These are phyloP conservation scores for Fusarium nodosum DNA, from an alignment of 2,329 filamentous ascomycete species.

Conservation along the genomic window DNA sequence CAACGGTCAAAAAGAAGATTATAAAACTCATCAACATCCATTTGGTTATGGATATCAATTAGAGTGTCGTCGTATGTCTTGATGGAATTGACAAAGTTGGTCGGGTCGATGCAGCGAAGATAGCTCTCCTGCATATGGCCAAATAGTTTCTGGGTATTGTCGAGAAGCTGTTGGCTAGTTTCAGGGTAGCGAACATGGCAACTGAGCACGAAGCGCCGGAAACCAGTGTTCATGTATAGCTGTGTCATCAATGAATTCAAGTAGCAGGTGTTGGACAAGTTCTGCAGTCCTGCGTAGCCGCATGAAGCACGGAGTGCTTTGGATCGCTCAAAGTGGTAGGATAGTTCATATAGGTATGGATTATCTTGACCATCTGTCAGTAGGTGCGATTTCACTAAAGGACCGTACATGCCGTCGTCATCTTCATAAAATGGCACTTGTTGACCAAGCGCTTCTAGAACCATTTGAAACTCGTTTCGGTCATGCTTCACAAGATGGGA, in stretches of 20 bases:
- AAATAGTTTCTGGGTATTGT: constrained; percentile 85
- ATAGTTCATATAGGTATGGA: constrained; percentile 72
- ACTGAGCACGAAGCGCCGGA: constrained; percentile 85
- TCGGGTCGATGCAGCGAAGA: constrained; percentile 79
- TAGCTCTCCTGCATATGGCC: constrained; percentile 87
- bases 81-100: constrained; percentile 79
- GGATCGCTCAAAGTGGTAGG: constrained; percentile 72
- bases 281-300: constrained; percentile 90
- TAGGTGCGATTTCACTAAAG: neutral
- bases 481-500: constrained; percentile 68
- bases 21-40: constrained; percentile 99
- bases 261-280: constrained; percentile 96
- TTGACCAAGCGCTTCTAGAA: constrained; percentile 61
- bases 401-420: constrained; percentile 56
- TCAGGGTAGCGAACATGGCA: constrained; percentile 68
- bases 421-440: constrained; percentile 56
- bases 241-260: constrained; percentile 95
- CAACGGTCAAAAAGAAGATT: constrained; percentile 92
- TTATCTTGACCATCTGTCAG: constrained; percentile 52
- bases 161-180: constrained; percentile 75
- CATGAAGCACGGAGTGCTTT: constrained; percentile 80
- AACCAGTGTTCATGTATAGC: constrained; percentile 93
- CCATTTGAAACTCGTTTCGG: constrained; percentile 60
- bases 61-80: constrained; percentile 84
- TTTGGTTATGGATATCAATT: constrained; percentile 91